These are phyloP conservation scores for Verticillium nonalfalfae DNA, from an alignment of 2,329 filamentous ascomycete genomes.

Conservation along the genomic window DNA sequence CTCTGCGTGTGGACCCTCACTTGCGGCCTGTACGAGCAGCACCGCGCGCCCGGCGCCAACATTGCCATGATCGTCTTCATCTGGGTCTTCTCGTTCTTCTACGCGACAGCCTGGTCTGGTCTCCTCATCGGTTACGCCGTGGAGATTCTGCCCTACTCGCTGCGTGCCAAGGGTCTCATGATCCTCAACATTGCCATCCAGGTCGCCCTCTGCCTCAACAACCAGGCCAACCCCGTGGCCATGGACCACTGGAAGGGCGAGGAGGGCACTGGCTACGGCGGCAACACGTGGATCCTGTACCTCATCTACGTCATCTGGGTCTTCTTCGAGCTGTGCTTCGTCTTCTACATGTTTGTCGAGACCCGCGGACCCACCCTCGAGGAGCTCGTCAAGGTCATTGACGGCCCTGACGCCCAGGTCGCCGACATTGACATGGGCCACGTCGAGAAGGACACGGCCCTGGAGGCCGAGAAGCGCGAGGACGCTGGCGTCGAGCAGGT, in stretches of 20 bases:
- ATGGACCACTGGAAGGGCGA: conserved; percentile 29
- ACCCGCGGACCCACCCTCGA: conserved; percentile 60
- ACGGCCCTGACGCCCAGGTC: conserved; percentile 49
- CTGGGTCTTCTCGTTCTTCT: conserved; percentile 34
- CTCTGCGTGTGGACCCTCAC: conserved; percentile 45
- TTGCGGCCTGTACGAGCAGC: conserved; percentile 36
- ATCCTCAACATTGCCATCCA: conserved; percentile 52
- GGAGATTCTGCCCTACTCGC: conserved; percentile 44
- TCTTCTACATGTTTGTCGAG: conserved; percentile 53
- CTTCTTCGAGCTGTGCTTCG: conserved; percentile 45
- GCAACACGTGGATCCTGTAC: conserved; percentile 45
- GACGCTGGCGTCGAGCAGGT: neutral
- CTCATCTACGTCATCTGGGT: conserved; percentile 50
- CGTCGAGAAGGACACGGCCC: conserved; percentile 32
- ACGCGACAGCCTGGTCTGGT: conserved; percentile 51
- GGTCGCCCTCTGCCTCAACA: conserved; percentile 46
- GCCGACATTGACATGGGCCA: conserved; percentile 36
- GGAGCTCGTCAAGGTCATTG: conserved; percentile 61
- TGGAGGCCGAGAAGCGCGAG: neutral
- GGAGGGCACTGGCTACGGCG: conserved; percentile 6
- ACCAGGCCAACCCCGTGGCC: conserved; percentile 47
- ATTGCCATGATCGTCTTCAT: conserved; percentile 37
- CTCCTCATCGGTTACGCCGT: conserved; percentile 48
- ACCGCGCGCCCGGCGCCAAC: conserved; percentile 24
- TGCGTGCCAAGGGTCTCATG: conserved; percentile 46